Base-by-base conservation (phyloP, 495 filamentous ascomycete genomes). In the Xylona heveae region DNA sequence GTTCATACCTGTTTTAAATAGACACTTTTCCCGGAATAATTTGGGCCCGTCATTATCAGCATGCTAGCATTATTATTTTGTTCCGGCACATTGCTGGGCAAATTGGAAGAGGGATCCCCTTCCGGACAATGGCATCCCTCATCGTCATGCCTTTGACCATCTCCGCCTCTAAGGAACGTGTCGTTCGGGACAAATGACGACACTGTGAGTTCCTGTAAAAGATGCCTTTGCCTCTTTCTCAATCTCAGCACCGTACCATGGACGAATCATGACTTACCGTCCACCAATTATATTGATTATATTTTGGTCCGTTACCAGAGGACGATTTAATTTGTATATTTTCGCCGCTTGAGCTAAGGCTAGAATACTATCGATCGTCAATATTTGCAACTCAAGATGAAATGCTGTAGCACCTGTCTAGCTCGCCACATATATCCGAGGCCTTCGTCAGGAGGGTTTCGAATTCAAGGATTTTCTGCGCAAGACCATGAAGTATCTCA, bases 21-120 rank as follows among this genome's bases (percentile, higher is more conserved):
- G 19, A 95, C 68, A 44, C 81, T 92, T 47, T 95, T 95, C 5
- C 88, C 90, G 0, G 88, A 94, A 53, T 81, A 91, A 42, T 97
- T 95, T 22, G 88, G 84, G 1, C 88, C 88, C 0, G 88, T 95
- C 43, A 95, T 46, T 5, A 95, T 51, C 2, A 94, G 45, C 62
- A 84, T 80, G 37, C 71, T 83, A 4, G 80, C 74, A 23, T 44
- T 41, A 33, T 44, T 28, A 9, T 16, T 20, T 20, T 37, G 25
- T 23, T 42, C 33, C 26, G 7, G 25, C 19, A 24, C 12, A 10
- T 7, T 43, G 16, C 28, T 28, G 25, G 23, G 23, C 29, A 16
- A 28, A 33, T 38, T 14, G 19, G 30, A 32, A 9, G 13, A 13
- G 18, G 29, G 23, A 22, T 31, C 36, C n/a, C n/a, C n/a, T n/a